Conservation (phyloP, 2,329 filamentous ascomycete species). For the Falciphora oryzae region DNA sequence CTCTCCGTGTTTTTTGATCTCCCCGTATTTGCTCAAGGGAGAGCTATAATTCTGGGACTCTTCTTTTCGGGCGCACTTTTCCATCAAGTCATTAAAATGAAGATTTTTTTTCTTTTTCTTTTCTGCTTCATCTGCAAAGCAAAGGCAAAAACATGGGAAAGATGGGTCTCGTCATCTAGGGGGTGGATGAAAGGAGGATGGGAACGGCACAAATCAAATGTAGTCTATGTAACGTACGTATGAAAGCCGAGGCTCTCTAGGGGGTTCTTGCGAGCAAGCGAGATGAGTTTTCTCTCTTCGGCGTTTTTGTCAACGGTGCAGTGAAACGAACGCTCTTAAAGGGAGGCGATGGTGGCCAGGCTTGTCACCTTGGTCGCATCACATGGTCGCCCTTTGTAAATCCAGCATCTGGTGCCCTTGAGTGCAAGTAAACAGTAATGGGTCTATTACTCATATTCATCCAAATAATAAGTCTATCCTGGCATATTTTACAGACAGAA, state of each 20-base stretch:
- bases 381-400: no score
- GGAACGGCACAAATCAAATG: background rate
- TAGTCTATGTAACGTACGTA: conserved; percentile 1
- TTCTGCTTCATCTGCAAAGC: background rate
- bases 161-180: background rate
- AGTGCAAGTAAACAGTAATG: no score
- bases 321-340: no score
- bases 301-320: background rate
- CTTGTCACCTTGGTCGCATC: no score
- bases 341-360: no score
- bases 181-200: background rate
- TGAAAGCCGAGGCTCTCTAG: background rate
- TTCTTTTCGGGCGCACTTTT: background rate
- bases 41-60: conserved; percentile 1
- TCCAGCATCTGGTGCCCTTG: no score
- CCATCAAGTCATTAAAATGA: background rate
- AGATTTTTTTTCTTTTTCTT: background rate
- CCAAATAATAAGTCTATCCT: no score
- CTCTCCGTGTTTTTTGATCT: background rate
- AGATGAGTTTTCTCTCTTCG: background rate
- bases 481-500: no score
- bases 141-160: background rate
- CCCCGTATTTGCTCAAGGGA: background rate
- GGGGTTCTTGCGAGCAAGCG: background rate
- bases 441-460: no score